Conservation (phyloP, 2,329 filamentous ascomycete species). For the Sporothrix brasiliensis region DNA sequence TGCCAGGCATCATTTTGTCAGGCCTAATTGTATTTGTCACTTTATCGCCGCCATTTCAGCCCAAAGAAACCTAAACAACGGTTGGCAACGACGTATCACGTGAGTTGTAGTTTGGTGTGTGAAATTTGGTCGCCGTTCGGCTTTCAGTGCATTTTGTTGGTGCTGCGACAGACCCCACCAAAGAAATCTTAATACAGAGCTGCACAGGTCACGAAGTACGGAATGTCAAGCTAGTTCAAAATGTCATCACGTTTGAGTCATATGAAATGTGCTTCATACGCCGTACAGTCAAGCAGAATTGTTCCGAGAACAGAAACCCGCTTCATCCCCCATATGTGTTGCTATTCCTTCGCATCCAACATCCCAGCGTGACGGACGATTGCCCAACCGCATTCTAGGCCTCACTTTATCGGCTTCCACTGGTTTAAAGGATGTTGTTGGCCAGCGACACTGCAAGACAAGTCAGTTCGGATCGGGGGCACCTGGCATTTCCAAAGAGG, state of each 20-base stretch:
- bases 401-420: not conserved
- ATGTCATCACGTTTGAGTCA: too few species aligned
- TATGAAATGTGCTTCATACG: too few species aligned
- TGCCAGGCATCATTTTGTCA: constrained; percentile 21
- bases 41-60: not conserved
- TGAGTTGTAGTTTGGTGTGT: not conserved
- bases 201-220: too few species aligned
- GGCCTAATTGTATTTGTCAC: too few species aligned
- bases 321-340: too few species aligned
- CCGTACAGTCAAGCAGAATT: too few species aligned
- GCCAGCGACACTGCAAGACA: constrained; percentile 52
- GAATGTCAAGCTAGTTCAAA: too few species aligned
- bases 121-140: not conserved
- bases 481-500: too few species aligned
- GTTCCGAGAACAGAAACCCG: too few species aligned
- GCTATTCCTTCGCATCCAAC: too few species aligned
- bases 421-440: constrained; percentile 50
- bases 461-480: not conserved
- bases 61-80: not conserved
- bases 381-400: not conserved
- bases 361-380: not conserved
- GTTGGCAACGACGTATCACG: not conserved
- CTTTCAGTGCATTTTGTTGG: not conserved
- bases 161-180: too few species aligned
- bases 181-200: too few species aligned